phyloP scores from a whole-genome alignment of 805 yeast species.

The Sugiyamaella boreocaroliniensis region DNA sequence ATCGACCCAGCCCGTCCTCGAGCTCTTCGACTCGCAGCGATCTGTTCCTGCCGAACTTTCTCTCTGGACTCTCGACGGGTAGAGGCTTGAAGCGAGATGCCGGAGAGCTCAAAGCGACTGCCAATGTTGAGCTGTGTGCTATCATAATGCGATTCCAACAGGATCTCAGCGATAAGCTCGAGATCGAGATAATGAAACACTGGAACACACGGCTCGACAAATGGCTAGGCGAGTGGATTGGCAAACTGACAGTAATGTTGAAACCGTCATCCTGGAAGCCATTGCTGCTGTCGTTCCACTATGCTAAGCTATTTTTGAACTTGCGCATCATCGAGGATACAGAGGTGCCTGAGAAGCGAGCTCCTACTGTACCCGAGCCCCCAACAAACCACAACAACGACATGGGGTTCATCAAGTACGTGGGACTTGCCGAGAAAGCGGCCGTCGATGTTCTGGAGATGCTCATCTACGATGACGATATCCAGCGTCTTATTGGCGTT shows the following conservation, averaged over 20 bases:
- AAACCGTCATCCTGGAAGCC: constrained; percentile 21
- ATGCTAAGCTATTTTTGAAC: constrained; percentile 20
- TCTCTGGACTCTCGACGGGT: constrained; percentile 4
- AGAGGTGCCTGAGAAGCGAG: not conserved
- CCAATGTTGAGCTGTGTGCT: constrained; percentile 21
- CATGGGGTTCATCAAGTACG: constrained; percentile 4
- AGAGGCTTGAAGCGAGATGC: constrained; percentile 3
- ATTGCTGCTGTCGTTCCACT: constrained; percentile 19
- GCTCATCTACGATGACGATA: constrained; percentile 18
- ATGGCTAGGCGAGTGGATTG: constrained; percentile 21
- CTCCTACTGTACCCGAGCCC: not conserved
- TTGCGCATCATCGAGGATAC: constrained; percentile 11
- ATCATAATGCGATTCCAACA: constrained; percentile 17
- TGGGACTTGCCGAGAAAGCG: constrained; percentile 18
- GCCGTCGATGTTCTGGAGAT: constrained; percentile 19
- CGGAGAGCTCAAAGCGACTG: constrained; percentile 16
- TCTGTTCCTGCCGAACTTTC: constrained; percentile 7
- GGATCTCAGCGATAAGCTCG: constrained; percentile 13
- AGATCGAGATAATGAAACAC: constrained; percentile 9
- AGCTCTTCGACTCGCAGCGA: constrained; percentile 2
- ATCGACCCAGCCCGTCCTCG: constrained; percentile 5
- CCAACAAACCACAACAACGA: not conserved
- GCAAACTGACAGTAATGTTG: constrained; percentile 15
- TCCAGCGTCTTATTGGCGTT: constrained; percentile 16
- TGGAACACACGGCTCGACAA: constrained; percentile 21